Base-by-base conservation (phyloP, 2,329 filamentous ascomycete species). In the Xylariaceae sp. region DNA sequence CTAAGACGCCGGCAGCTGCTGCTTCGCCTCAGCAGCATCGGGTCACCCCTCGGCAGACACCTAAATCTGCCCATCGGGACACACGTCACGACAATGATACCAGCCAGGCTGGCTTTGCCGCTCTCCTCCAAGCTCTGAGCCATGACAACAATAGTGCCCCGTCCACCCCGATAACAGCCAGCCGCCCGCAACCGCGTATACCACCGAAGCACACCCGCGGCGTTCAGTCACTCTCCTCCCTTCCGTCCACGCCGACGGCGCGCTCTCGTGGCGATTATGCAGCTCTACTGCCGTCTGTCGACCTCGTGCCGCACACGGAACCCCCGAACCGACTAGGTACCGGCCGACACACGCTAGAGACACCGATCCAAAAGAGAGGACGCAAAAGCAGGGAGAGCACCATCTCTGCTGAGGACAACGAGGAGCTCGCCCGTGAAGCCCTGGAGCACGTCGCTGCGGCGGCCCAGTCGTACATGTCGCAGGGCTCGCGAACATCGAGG, bases 311-410 rank as follows among this genome's bases (percentile, higher is more conserved):
- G 6, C 82, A 83, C 66, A 84, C 78, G 59, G 85, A 85, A 74
- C 81, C 83, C 14, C 76, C 76, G 2, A 78, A 80, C 19, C 77
- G 79, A 42, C 75, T 77, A 57, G 55, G 65, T 9, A 71, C 69
- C 56, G 62, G 68, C 47, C 75, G 76, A n/a, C 75, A 75, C 54
- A 68, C 74, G 2, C 75, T 78, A 5, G 77, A 75, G n/a, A 80
- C 79, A 0, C 78, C 80, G 1, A 70, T 69, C 48, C 68, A 70
- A 37, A 75, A 77, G 19, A 77, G 77, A 47, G 80, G 83, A 40
- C 84, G 84, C 50, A 86, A 87, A 72, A 92, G 91, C 71, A 86
- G 90, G 57, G 91, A 96, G 71, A 93, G 90, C 75, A 96, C 91
- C 1, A 92, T 95, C 47, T 95, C 91, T 1, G 88, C 84, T 19